A percentile compares a stretch with the other conserved stretches of the same genome.
Conservation (phyloP, 2,329 filamentous ascomycete genomes). For the Fusarium proliferatum region DNA sequence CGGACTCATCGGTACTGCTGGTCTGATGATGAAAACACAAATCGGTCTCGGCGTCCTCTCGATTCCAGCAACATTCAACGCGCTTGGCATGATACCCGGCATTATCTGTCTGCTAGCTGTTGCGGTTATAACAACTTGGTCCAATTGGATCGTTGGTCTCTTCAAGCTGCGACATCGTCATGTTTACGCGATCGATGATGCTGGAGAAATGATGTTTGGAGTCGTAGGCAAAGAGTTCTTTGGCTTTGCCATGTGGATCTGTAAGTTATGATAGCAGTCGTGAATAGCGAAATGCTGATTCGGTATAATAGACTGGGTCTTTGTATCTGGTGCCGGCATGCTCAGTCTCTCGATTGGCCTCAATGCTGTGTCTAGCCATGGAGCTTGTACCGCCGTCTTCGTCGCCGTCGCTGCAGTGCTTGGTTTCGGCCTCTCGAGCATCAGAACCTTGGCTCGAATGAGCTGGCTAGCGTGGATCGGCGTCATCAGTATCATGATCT, state of each 20-base stretch:
- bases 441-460: slow-evolving; percentile 47
- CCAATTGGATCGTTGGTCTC: slow-evolving; percentile 59
- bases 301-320: slow-evolving; percentile 18
- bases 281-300: background rate
- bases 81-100: slow-evolving; percentile 59
- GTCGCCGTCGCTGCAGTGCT: slow-evolving; percentile 49
- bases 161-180: slow-evolving; percentile 63
- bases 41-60: slow-evolving; percentile 60
- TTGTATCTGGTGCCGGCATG: slow-evolving; percentile 33
- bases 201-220: slow-evolving; percentile 61
- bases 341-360: slow-evolving; percentile 51
- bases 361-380: slow-evolving; percentile 54
- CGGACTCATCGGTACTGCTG: slow-evolving; percentile 56
- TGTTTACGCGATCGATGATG: slow-evolving; percentile 66
- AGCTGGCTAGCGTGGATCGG: slow-evolving; percentile 49
- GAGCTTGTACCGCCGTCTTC: slow-evolving; percentile 53
- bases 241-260: slow-evolving; percentile 50
- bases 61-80: slow-evolving; percentile 58
- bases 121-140: slow-evolving; percentile 60
- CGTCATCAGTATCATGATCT: slow-evolving; percentile 22
- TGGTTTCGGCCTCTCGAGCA: slow-evolving; percentile 46
- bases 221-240: slow-evolving; percentile 57
- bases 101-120: slow-evolving; percentile 56
- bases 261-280: slow-evolving; percentile 24
- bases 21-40: slow-evolving; percentile 60